Percentiles rank a stretch among this genome's conserved stretches.
These are phyloP conservation scores for Austroboletus niveus DNA, from an alignment of 1,284 basidiomycete genomes.

Conservation along the genomic window DNA sequence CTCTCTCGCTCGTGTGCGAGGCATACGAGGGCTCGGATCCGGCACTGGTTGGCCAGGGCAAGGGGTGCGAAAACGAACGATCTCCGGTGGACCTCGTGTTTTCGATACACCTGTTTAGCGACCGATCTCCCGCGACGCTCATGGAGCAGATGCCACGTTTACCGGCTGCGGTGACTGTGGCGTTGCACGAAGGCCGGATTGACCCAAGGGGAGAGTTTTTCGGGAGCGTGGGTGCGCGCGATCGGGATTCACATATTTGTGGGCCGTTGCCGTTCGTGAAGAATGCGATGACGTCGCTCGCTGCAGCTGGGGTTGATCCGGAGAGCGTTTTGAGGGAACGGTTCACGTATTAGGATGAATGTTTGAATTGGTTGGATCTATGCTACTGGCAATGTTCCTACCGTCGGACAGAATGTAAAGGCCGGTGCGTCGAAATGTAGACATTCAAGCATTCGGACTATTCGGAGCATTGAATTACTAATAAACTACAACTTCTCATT, in stretches of 20 bases:
- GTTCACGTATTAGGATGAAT: slow-evolving; percentile 22
- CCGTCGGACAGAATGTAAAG: no score
- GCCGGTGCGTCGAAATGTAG: not conserved
- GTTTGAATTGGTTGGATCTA: not conserved
- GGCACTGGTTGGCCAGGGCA: not conserved
- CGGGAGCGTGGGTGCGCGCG: slow-evolving; percentile 9
- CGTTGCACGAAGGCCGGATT: slow-evolving; percentile 14
- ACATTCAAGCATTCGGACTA: not conserved
- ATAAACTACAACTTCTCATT: no score
- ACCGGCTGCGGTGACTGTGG: slow-evolving; percentile 11
- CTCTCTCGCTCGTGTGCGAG: slow-evolving; percentile 17
- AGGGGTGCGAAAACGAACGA: not conserved
- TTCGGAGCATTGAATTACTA: no score
- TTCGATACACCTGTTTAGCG: slow-evolving; percentile 19
- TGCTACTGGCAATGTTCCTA: no score
- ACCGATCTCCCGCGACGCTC: not conserved
- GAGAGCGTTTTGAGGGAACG: slow-evolving; percentile 21
- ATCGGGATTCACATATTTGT: slow-evolving; percentile 19
- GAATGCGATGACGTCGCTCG: slow-evolving; percentile 18
- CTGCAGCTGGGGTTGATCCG: slow-evolving; percentile 18
- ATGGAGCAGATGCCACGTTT: slow-evolving; percentile 1
- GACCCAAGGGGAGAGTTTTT: slow-evolving; percentile 17
- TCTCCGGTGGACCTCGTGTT: slow-evolving; percentile 7
- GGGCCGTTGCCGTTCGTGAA: slow-evolving; percentile 21
- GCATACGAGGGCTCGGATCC: slow-evolving; percentile 7